Percentiles rank a stretch among this genome's conserved stretches.
phyloP scores from a whole-genome alignment of 495 filamentous ascomycete genomes.

The Evernia prunastri region DNA sequence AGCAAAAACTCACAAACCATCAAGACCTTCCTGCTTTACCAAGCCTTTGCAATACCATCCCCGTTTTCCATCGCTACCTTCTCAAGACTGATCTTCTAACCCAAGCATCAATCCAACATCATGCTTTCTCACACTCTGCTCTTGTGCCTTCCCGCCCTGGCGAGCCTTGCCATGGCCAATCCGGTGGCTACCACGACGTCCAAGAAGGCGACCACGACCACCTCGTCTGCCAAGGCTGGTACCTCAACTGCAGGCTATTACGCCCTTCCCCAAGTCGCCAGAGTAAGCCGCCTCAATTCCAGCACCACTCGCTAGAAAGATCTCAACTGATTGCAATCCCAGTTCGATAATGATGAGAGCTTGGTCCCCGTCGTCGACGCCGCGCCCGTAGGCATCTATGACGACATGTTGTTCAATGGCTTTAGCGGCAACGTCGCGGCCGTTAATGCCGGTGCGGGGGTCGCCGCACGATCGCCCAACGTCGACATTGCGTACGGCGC shows the following conservation, averaged over 20 bases:
- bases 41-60: too few relatives aligned
- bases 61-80: too few relatives aligned
- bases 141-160: too few relatives aligned
- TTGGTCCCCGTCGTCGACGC: neutral
- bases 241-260: neutral
- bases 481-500: neutral
- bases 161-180: too few relatives aligned
- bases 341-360: slow-evolving; percentile 1
- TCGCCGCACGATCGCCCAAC: neutral
- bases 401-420: neutral
- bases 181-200: too few relatives aligned
- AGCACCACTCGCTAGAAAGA: too few relatives aligned
- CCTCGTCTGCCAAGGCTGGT: neutral
- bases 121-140: too few relatives aligned
- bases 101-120: too few relatives aligned
- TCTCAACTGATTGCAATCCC: neutral
- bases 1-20: too few relatives aligned
- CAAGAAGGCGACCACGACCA: too few relatives aligned
- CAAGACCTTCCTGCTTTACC: too few relatives aligned
- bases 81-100: too few relatives aligned
- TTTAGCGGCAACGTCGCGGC: neutral
- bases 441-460: neutral
- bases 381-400: neutral
- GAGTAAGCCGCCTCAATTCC: neutral
- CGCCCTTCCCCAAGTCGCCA: slow-evolving; percentile 1